Percentiles rank a stretch among this genome's conserved stretches.
These are phyloP conservation scores for Fagus crenata DNA, from an alignment of 306 rosid genomes.

Conservation along the genomic window DNA sequence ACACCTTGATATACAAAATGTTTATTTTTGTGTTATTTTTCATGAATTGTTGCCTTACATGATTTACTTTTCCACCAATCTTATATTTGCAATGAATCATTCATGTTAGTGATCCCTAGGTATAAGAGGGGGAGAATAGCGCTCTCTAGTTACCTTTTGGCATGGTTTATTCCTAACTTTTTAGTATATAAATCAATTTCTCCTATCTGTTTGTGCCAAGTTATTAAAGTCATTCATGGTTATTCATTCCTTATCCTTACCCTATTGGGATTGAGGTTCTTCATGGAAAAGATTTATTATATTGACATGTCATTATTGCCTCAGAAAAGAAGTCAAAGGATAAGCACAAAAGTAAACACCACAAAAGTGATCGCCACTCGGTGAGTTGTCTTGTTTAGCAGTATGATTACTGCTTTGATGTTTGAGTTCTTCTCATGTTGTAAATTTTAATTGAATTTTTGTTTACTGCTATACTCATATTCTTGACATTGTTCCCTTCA, in stretches of 20 bases:
- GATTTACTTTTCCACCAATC: too few species aligned
- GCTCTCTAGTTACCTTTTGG: neutral
- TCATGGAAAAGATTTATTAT: conserved; percentile 12
- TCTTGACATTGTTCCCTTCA: neutral
- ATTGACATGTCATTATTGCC: conserved; percentile 20
- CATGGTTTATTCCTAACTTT: neutral
- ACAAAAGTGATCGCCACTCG: conserved; percentile 41
- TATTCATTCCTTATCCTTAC: neutral
- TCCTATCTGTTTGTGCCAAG: neutral
- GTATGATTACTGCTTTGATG: conserved; percentile 2
- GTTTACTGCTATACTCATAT: neutral
- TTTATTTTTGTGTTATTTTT: too few species aligned
- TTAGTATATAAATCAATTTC: neutral
- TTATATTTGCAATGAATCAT: too few species aligned
- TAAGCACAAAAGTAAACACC: conserved; percentile 53
- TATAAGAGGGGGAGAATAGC: neutral
- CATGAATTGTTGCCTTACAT: too few species aligned
- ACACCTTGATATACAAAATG: too few species aligned
- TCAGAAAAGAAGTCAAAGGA: conserved; percentile 79
- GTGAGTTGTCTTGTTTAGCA: conserved; percentile 49
- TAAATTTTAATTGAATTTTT: neutral
- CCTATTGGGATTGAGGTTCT: conserved; percentile 24
- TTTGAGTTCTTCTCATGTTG: neutral
- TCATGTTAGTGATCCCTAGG: neutral
- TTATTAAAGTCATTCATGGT: neutral